Base-by-base conservation (phyloP, 1,139 yeast species). In the Debaryomycetaceae sp. region DNA sequence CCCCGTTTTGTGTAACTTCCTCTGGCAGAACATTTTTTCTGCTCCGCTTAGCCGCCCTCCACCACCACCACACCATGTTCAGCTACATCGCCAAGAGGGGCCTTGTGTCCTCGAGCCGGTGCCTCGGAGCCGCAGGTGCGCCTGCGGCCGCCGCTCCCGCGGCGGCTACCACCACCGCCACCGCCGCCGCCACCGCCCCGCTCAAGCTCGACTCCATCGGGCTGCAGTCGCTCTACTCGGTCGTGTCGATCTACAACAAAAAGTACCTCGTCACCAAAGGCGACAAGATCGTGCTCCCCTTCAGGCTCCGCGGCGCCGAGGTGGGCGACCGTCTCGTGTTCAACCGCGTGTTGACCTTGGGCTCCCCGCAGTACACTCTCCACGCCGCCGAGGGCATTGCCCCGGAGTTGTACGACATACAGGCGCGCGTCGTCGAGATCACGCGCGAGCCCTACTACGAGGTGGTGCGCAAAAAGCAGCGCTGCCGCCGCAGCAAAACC, bases 201-300 rank as follows among this genome's bases (percentile, higher is more conserved):
- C 59, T 89, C 41, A 83, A 81, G 50, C 71, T 76, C 36, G 84
- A 86, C 40, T 69, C 74, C 21, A 60, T 57, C 41, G 72, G 66
- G 4, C 53, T 58, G 18, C 44, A 53, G 29, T 54, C 73, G 40
- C 60, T 91, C 26, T 91, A 88, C 50, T 98, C 98, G 30, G 70
- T 85, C 6, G 72, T 89, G 44, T 79, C 76, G 47, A 72, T 93
- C 28, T 93, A 88, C 61, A 78, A 82, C 53, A 78, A 88, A 56
- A 86, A 94, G 28, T 89, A 85, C 49, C 65, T 91, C 39, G 94
- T 93, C 15, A 88, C 98, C 14, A 76, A 81, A 44, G 98, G 98
- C 14, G 99, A 93, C 55, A 73, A 69, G 43, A 75, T 91, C 31
- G 71, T 78, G 27, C 60, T 91, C 23, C 96, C 96, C 2, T 88